These are phyloP conservation scores for Penicillium tannophilum DNA, from an alignment of 495 filamentous ascomycete genomes.

Conservation along the genomic window DNA sequence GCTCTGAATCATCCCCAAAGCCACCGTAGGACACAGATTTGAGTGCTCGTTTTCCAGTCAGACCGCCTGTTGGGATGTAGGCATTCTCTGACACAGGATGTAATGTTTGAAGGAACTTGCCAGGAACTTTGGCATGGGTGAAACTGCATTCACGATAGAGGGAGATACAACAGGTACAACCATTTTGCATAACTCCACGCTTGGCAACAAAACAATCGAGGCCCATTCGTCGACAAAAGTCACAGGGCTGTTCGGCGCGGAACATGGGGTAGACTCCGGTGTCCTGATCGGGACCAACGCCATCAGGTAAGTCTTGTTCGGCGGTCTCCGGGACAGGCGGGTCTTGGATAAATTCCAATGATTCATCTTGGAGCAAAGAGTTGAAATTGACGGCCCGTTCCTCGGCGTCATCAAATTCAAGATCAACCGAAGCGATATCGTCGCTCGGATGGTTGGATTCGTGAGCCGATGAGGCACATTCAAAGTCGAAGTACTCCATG, in stretches of 20 bases:
- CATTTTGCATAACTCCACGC: constrained; percentile 63
- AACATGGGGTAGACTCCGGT: constrained; percentile 49
- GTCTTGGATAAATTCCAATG: constrained; percentile 39
- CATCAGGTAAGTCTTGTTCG: constrained; percentile 26
- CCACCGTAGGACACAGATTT: constrained; percentile 43
- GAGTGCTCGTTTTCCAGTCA: constrained; percentile 42
- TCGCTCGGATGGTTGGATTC: constrained; percentile 40
- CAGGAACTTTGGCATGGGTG: constrained; percentile 49
- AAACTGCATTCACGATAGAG: constrained; percentile 76
- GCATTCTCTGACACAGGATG: constrained; percentile 52
- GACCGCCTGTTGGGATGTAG: constrained; percentile 36
- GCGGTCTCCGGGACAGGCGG: constrained; percentile 31
- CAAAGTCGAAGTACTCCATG: constrained; percentile 60
- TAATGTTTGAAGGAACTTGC: constrained; percentile 53
- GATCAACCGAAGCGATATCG: constrained; percentile 45
- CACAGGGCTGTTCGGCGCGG: constrained; percentile 61
- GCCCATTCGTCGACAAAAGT: constrained; percentile 67
- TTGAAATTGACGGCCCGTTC: constrained; percentile 38
- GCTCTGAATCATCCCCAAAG: constrained; percentile 40
- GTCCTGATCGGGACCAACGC: constrained; percentile 34
- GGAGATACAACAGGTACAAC: constrained; percentile 78
- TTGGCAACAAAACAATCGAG: constrained; percentile 76
- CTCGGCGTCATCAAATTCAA: constrained; percentile 41
- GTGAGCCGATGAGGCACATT: constrained; percentile 47
- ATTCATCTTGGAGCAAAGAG: constrained; percentile 40